Conservation (phyloP, 2,329 filamentous ascomycete species). For the Penicillium verrucosum region DNA sequence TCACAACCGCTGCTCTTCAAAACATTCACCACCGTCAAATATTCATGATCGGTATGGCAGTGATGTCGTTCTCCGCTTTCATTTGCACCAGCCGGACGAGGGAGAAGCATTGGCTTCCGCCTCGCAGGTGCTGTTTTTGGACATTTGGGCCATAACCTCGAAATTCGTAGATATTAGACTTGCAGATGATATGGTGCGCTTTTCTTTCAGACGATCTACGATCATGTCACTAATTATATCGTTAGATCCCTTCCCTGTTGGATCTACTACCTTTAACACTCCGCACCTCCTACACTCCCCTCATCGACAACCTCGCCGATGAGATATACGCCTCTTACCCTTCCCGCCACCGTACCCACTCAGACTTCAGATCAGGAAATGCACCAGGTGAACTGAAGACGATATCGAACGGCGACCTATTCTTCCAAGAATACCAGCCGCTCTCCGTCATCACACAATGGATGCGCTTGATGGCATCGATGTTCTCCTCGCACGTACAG, state of each 20-base stretch:
- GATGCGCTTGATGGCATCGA: conserved; percentile 84
- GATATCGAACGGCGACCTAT: conserved; percentile 58
- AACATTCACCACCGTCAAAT: conserved; percentile 35
- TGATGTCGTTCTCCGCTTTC: conserved; percentile 88
- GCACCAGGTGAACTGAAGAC: conserved; percentile 32
- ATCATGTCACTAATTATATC: background rate
- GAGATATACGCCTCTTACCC: conserved; percentile 76
- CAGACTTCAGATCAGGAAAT: conserved; percentile 28
- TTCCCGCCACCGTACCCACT: conserved; percentile 36
- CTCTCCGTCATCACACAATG: conserved; percentile 80
- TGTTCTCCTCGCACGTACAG: conserved; percentile 79
- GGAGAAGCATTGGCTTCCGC: conserved; percentile 70
- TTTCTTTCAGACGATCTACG: background rate
- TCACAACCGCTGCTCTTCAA: conserved; percentile 23
- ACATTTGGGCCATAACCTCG: conserved; percentile 82
- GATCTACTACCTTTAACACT: conserved; percentile 73
- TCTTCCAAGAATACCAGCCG: conserved; percentile 91
- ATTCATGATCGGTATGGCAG: conserved; percentile 61
- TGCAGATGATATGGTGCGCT: conserved; percentile 66
- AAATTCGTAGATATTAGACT: conserved; percentile 83
- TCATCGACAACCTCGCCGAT: conserved; percentile 77
- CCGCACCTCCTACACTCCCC: conserved; percentile 65
- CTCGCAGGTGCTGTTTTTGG: conserved; percentile 71
- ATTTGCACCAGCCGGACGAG: conserved; percentile 66
- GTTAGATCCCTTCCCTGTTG: conserved; percentile 66